Evolutionary conservation across 208 protist species (phyloP).

Genomic region (Trypanosoma congolense): DNA sequence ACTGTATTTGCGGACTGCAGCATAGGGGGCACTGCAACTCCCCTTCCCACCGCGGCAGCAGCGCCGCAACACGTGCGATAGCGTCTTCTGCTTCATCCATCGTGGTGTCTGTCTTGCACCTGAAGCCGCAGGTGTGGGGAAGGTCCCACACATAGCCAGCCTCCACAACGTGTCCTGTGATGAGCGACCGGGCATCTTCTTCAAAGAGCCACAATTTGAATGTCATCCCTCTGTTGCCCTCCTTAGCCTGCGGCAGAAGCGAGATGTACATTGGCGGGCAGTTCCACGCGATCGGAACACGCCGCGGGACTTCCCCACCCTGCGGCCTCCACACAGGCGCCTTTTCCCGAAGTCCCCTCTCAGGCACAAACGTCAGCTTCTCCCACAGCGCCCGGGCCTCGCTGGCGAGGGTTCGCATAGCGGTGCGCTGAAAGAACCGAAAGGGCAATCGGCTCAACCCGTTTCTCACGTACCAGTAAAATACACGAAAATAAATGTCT

Average conservation of each 20-base stretch:
- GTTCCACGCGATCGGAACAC: conserved; percentile 21
- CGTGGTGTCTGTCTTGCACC: background rate
- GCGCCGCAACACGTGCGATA: background rate
- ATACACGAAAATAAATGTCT: conserved; percentile 17
- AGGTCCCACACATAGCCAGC: conserved; percentile 11
- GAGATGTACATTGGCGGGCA: conserved; percentile 18
- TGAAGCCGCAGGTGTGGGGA: conserved; percentile 14
- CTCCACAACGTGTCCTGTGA: conserved; percentile 21
- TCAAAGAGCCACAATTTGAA: conserved; percentile 20
- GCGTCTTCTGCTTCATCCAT: background rate
- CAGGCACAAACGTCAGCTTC: conserved; percentile 21
- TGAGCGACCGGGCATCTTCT: background rate
- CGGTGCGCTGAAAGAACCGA: conserved; percentile 13
- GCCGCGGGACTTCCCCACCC: background rate
- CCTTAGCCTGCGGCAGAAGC: conserved; percentile 5
- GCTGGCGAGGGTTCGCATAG: conserved; percentile 16
- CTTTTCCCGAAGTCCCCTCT: background rate
- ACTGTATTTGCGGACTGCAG: conserved; percentile 8
- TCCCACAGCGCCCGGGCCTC: conserved; percentile 25
- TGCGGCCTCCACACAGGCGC: background rate
- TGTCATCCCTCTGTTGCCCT: conserved; percentile 13
- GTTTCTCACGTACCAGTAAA: background rate
- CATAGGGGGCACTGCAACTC: conserved; percentile 21
- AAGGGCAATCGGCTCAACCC: conserved; percentile 7
- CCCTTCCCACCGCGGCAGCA: conserved; percentile 12